Conservation (phyloP, 2,329 filamentous ascomycete species). For the Paecilomyces fulvus region DNA sequence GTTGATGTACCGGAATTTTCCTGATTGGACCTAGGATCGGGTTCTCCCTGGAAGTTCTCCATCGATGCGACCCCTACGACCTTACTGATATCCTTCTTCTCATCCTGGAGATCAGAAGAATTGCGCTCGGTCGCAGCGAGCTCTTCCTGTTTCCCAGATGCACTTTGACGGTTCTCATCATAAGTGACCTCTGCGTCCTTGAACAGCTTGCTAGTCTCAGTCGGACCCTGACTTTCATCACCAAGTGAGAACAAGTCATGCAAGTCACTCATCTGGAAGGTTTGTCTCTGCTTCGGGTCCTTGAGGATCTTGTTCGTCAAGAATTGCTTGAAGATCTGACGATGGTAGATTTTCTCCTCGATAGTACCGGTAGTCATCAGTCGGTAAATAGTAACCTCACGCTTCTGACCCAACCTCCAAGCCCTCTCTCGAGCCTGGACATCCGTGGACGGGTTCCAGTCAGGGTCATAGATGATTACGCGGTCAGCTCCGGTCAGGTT, state of each 20-base stretch:
- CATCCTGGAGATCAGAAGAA: conserved; percentile 14
- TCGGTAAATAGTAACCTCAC: conserved; percentile 90
- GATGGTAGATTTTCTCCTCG: conserved; percentile 98
- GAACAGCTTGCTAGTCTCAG: conserved; percentile 80
- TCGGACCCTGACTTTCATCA: conserved; percentile 57
- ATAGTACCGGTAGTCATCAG: conserved; percentile 98
- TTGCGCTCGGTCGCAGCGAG: neutral
- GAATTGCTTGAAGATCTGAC: conserved; percentile 98
- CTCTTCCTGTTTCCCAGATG: neutral
- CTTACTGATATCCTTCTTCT: conserved; percentile 41
- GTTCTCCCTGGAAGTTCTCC: conserved; percentile 53
- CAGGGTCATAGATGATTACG: conserved; percentile 96
- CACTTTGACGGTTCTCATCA: conserved; percentile 27
- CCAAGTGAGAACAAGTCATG: conserved; percentile 85
- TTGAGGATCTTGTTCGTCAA: conserved; percentile 92
- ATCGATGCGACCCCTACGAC: conserved; percentile 55
- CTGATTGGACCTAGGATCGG: conserved; percentile 12
- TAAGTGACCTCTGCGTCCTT: conserved; percentile 74
- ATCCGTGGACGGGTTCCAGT: conserved; percentile 98
- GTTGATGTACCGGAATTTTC: conserved; percentile 21
- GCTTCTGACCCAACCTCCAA: conserved; percentile 91
- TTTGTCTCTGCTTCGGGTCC: conserved; percentile 86
- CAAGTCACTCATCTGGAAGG: conserved; percentile 80
- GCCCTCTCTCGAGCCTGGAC: conserved; percentile 90
- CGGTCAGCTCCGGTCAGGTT: conserved; percentile 92